A percentile compares a stretch with the other conserved stretches of the same genome.
Conservation (phyloP, 192 early-diverging fungal genomes). For the Podila minutissima region DNA sequence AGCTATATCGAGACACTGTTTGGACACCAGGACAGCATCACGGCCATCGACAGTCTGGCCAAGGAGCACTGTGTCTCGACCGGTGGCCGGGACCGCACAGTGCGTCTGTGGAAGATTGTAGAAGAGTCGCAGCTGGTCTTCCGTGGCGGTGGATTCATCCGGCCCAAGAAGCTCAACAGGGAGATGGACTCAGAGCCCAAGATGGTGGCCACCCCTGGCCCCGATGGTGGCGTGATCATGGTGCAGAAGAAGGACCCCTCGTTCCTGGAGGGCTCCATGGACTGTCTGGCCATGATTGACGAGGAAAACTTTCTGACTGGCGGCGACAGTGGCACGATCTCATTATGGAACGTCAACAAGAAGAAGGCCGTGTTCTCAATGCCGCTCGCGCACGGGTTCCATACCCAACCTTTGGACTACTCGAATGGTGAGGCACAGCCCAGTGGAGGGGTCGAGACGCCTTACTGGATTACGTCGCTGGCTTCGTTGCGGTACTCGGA, state of each 20-base stretch:
- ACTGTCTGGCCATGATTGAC: slow-evolving; percentile 91
- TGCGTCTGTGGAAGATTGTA: slow-evolving; percentile 94
- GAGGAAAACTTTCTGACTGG: slow-evolving; percentile 95
- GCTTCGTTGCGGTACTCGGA: slow-evolving; percentile 87
- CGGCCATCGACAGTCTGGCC: slow-evolving; percentile 81
- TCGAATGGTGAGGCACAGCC: slow-evolving; percentile 36
- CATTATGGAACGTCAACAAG: slow-evolving; percentile 89
- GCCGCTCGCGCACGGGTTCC: slow-evolving; percentile 77
- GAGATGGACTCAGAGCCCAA: slow-evolving; percentile 21
- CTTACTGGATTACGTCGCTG: slow-evolving; percentile 90
- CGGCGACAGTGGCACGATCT: slow-evolving; percentile 89
- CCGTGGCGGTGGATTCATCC: slow-evolving; percentile 71
- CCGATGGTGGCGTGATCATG: slow-evolving; percentile 30
- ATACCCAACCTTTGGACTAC: slow-evolving; percentile 57
- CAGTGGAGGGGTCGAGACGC: slow-evolving; percentile 54
- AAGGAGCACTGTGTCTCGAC: slow-evolving; percentile 91
- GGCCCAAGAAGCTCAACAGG: slow-evolving; percentile 48
- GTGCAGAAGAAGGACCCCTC: slow-evolving; percentile 37
- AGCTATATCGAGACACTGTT: slow-evolving; percentile 96
- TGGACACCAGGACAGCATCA: slow-evolving; percentile 96
- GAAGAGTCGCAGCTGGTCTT: slow-evolving; percentile 96
- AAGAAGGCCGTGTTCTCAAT: slow-evolving; percentile 94
- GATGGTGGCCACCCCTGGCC: slow-evolving; percentile 10
- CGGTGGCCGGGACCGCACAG: slow-evolving; percentile 90
- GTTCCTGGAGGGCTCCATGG: slow-evolving; percentile 75